Evolutionary conservation across 768 basidiomycete species (phyloP).

Genomic region (Boletus bicolor): DNA sequence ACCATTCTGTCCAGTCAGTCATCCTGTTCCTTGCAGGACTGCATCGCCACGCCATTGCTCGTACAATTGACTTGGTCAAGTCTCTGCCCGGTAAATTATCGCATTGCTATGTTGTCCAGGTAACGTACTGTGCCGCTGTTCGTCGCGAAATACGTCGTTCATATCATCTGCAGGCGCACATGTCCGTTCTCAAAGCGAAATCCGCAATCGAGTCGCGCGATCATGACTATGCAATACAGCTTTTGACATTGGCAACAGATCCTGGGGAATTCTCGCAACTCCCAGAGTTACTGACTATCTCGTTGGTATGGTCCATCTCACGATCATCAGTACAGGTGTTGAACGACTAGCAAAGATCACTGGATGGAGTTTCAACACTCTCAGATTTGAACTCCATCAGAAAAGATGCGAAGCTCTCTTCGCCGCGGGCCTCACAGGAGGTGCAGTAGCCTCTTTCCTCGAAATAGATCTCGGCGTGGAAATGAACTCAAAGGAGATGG

Average conservation of each 20-base stretch:
- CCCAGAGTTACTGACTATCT: slow-evolving; percentile 14
- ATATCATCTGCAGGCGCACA: slow-evolving; percentile 2
- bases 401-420: slow-evolving; percentile 8
- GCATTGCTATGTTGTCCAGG: slow-evolving; percentile 6
- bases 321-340: background rate
- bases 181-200: slow-evolving; percentile 14
- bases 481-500: background rate
- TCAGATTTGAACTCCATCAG: slow-evolving; percentile 5
- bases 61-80: slow-evolving; percentile 7
- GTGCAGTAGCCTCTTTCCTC: slow-evolving; percentile 3
- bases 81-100: background rate
- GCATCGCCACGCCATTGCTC: slow-evolving; percentile 2
- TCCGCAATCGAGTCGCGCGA: slow-evolving; percentile 7
- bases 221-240: slow-evolving; percentile 2
- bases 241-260: slow-evolving; percentile 5
- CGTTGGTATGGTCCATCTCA: slow-evolving; percentile 5
- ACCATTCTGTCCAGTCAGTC: slow-evolving; percentile 1
- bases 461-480: background rate
- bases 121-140: background rate
- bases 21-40: slow-evolving; percentile 10
- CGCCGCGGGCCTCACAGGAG: background rate
- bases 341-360: slow-evolving; percentile 8
- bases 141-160: background rate
- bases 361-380: slow-evolving; percentile 13
- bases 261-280: background rate